Conservation (phyloP, 495 filamentous ascomycete genomes). For the Astrocystis sublimbata region DNA sequence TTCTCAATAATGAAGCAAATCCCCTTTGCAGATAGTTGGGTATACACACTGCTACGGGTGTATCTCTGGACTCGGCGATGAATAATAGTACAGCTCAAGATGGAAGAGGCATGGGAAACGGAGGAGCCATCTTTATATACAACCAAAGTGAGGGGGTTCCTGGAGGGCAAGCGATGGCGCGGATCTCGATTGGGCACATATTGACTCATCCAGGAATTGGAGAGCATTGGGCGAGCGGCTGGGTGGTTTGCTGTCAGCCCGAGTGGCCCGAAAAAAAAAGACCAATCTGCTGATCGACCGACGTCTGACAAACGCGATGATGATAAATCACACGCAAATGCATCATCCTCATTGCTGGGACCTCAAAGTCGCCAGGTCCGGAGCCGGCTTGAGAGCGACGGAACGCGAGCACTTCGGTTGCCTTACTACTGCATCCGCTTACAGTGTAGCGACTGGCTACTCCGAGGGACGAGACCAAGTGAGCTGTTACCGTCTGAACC, state of each 20-base stretch:
- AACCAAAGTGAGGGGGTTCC: not conserved
- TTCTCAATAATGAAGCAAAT: not conserved
- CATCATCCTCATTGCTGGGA: not conserved
- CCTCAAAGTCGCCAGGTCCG: slow-evolving; percentile 6
- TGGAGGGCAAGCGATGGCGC: not conserved
- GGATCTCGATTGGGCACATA: slow-evolving; percentile 3
- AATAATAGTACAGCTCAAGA: not conserved
- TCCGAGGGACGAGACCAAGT: not conserved
- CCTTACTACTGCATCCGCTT: slow-evolving; percentile 8
- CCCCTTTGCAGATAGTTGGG: not conserved
- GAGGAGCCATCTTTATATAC: slow-evolving; percentile 12
- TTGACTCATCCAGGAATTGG: slow-evolving; percentile 1
- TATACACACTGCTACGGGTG: not conserved
- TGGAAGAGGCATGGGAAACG: not conserved
- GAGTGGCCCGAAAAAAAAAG: slow-evolving; percentile 8
- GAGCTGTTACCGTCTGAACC: not conserved
- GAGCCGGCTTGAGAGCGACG: not conserved
- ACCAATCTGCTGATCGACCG: slow-evolving; percentile 5
- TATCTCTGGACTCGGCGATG: not conserved
- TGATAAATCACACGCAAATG: slow-evolving; percentile 16
- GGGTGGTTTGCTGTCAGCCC: slow-evolving; percentile 2
- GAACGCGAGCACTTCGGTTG: not conserved
- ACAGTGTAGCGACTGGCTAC: not conserved
- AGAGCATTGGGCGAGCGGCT: not conserved
- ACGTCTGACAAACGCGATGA: slow-evolving; percentile 13